These are phyloP conservation scores for Lobosporangium transversale DNA, from an alignment of 192 early-diverging fungal genomes.

Conservation along the genomic window DNA sequence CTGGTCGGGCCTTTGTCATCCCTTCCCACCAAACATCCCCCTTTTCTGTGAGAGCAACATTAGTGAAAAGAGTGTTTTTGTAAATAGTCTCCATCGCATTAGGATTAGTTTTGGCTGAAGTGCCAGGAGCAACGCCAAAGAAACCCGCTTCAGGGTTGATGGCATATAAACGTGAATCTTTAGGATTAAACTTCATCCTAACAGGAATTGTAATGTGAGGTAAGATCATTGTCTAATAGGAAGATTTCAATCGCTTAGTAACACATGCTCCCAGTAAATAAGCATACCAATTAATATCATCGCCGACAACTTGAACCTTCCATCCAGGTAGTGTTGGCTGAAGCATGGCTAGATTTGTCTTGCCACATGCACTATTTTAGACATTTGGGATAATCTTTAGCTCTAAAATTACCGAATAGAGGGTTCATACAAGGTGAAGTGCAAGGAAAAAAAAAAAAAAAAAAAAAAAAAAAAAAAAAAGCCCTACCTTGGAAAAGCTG, in stretches of 20 bases:
- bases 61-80: slow-evolving; percentile 44
- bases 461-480: too few relatives aligned
- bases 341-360: slow-evolving; percentile 51
- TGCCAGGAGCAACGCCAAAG: slow-evolving; percentile 54
- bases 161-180: slow-evolving; percentile 44
- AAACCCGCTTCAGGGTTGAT: slow-evolving; percentile 54
- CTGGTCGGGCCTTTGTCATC: slow-evolving; percentile 39
- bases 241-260: too few relatives aligned
- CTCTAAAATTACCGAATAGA: too few relatives aligned
- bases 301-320: slow-evolving; percentile 49
- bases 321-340: slow-evolving; percentile 47
- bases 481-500: slow-evolving; percentile 44
- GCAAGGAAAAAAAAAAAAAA: slow-evolving; percentile 5
- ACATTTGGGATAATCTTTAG: too few relatives aligned
- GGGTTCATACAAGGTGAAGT: too few relatives aligned
- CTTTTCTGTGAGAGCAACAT: slow-evolving; percentile 34
- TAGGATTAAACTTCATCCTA: slow-evolving; percentile 47
- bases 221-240: too few relatives aligned
- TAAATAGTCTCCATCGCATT: slow-evolving; percentile 47
- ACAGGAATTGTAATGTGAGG: too few relatives aligned
- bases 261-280: too few relatives aligned
- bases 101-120: slow-evolving; percentile 46
- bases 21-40: slow-evolving; percentile 54
- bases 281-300: slow-evolving; percentile 48
- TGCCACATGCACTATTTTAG: slow-evolving; percentile 35